These are phyloP conservation scores for Endotrypanum monterogeii DNA, from an alignment of 208 protist species.

Conservation along the genomic window DNA sequence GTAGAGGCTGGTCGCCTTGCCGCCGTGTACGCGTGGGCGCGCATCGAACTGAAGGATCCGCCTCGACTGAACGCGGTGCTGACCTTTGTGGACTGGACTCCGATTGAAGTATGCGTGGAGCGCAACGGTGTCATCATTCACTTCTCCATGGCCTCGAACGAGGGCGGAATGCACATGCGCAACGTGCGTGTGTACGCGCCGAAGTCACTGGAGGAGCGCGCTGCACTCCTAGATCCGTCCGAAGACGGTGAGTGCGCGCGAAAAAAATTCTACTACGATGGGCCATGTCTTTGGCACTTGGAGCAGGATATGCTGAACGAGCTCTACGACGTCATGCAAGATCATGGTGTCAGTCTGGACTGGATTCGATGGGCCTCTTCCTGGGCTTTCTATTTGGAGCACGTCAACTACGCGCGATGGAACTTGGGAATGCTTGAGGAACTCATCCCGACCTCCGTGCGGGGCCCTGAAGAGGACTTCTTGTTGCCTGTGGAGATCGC, in stretches of 20 bases:
- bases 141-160: constrained; percentile 71
- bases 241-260: constrained; percentile 59
- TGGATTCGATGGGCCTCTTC: constrained; percentile 73
- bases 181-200: constrained; percentile 81
- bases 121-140: constrained; percentile 79
- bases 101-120: constrained; percentile 72
- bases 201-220: constrained; percentile 15
- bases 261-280: constrained; percentile 79
- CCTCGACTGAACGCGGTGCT: constrained; percentile 62
- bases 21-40: constrained; percentile 61
- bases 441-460: constrained; percentile 55
- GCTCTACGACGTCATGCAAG: constrained; percentile 87
- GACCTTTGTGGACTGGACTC: constrained; percentile 76
- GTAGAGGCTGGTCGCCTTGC: constrained; percentile 35
- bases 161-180: constrained; percentile 86
- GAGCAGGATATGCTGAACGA: constrained; percentile 85
- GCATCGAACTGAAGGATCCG: constrained; percentile 64
- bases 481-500: constrained; percentile 49
- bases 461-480: constrained; percentile 73
- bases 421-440: constrained; percentile 58
- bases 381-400: constrained; percentile 84
- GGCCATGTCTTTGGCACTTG: constrained; percentile 82
- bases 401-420: constrained; percentile 71
- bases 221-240: constrained; percentile 33
- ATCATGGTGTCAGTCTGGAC: constrained; percentile 74